Base-by-base conservation (phyloP, 768 basidiomycete species). In the Macrolepiota fuliginosa region DNA sequence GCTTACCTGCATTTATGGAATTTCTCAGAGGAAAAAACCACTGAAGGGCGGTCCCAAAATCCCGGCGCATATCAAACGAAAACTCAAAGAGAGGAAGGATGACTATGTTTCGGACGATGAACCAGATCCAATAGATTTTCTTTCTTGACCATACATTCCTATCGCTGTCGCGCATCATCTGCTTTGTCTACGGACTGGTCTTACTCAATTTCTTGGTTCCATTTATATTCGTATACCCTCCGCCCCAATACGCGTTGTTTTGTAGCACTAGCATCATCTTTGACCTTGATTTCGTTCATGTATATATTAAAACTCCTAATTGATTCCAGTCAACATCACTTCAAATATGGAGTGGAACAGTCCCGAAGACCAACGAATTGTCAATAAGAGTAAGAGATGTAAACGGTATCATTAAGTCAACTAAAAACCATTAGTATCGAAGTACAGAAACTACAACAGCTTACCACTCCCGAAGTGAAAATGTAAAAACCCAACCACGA, bases 111-210 rank as follows among this genome's bases (percentile, higher is more conserved):
- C 42, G 1, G 76, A 76, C 46, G 72, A 74, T 60, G 81, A 79
- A 56, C 75, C 78, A 6, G 81, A 82, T 60, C 79, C 79, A 29
- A 71, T 82, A 50, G 79, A 82, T 62, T 82, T 79, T 63, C 69
- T 82, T 37, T 75, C 78, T 35, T 80, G 68, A 80, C 22, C 12
- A 2, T 52, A 7, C 22, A 51, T 29, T 19, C 29, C 51, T 10
- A 12, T 3, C 46, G 22, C 22, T 42, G 17, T 25, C 46, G 10
- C 22, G 22, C 13, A 27, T 1, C 24, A 49, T 49, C 0, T 47
- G 3, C 24, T 49, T 49, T 49, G 22, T 49, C 12, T 0, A 12
- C 3, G 47, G 47, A 29, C n/a, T 32, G 19, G 4, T 7, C 51
- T 11, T 11, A 32, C 24, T n/a, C 27, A 22, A 25, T n/a, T 13